Evolutionary conservation across 306 rosid genomes (phyloP), one percentile per base, ranked within the genome.

Genomic region (Benincasa hispida): DNA sequence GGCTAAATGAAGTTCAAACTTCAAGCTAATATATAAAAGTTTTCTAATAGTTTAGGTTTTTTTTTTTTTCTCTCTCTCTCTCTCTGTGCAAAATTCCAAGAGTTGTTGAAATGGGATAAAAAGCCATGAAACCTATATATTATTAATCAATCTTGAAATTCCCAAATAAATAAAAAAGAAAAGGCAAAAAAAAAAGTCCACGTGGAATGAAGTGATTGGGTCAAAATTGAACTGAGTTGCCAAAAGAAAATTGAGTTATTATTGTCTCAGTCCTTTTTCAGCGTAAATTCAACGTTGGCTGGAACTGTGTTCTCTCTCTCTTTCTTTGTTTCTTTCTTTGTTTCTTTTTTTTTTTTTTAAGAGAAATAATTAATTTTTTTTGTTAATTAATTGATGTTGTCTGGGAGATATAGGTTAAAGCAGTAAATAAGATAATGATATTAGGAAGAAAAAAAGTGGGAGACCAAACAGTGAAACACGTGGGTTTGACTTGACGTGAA

Each of bases 381-480:
- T 42, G 6, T 32, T 32, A 32, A 32, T 39, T 25, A 59, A 5
- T 18, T 34, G n/a, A n/a, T n/a, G 6, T 60, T 1, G 14, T n/a
- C 22, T 21, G 17, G 62, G 11, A 24, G 62, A 57, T 12, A 6
- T 8, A 17, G 62, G 24, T 24, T 34, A 35, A 35, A n/a, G 27
- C 2, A n/a, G 17, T 65, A 41, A 42, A 68, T 68, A 42, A 68
- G 2, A 10, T 10, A 41, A 22, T 68, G 4, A 41, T 39, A 35
- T 34, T 15, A n/a, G 2, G 34, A 12, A 22, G 34, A 68, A 41
- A 41, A 67, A 5, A 11, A 6, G 22, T 6, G 39, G 55, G 42
- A 68, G 75, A 69, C 39, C 56, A n/a, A 69, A 69, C 9, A 69
- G 57, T 45, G 57, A 45, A 45, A 69, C 56, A 69, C 75, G 75